Conservation (phyloP, 129 eudicot species). For the sunflower (Helianthus annuus) region HanXRQr2.0-SUNRISE NC_035445.2:125609485-125609984, state of each 20-base stretch:
- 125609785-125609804: constrained; percentile 50
- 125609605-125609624: constrained; percentile 49
- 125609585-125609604: constrained; percentile 67
- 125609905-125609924: constrained; percentile 26
- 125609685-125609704: constrained; percentile 43
- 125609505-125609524: constrained; percentile 78
- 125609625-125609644: constrained; percentile 43
- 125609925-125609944: constrained; percentile 30
- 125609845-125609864: constrained; percentile 65
- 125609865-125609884: constrained; percentile 34
- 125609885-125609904: constrained; percentile 33
- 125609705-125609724: constrained; percentile 42
- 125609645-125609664: constrained; percentile 49
- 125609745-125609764: constrained; percentile 34
- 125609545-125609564: constrained; percentile 75
- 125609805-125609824: constrained; percentile 33
- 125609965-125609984: constrained; percentile 61
- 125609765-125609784: constrained; percentile 31
- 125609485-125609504: constrained; percentile 46
- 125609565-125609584: constrained; percentile 48
- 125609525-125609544: constrained; percentile 83
- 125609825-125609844: constrained; percentile 58
- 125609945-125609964: constrained; percentile 41
- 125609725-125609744: constrained; percentile 51
- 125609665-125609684: constrained; percentile 72